Base-by-base conservation (phyloP, 2,329 filamentous ascomycete species). In the Exophiala phaeomuriformis region DNA sequence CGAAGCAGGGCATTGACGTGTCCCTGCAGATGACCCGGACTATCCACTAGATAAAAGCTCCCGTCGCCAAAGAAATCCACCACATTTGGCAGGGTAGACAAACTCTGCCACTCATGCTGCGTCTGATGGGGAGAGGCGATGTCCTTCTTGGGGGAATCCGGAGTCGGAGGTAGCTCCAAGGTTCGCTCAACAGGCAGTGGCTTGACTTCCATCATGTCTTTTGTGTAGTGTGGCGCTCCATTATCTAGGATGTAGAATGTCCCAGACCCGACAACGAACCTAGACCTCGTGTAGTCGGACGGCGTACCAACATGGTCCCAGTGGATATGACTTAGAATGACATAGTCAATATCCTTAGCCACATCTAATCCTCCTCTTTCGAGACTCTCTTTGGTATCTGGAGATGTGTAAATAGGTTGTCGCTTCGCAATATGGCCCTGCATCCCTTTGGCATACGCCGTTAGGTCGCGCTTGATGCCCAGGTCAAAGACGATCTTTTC, bases 401-500 rank as follows among this genome's bases (percentile, higher is more conserved):
- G 65, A n/a, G 59, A 47, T 3, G 58, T 56, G 9, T 53, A 49
- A 9, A 63, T 52, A 3, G 66, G 67, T n/a, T 62, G 53, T 30
- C 66, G 56, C 7, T 63, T 64, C 35, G 41, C 45, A 8, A 64
- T 47, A 49, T 68, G 67, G 5, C 66, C 64, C 56, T 74, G 72
- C 52, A 77, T 68, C 2, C 67, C 65, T 8, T 65, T 57, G 4
- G 72, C 66, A 60, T 80, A 81, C 40, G 67, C 66, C 3, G 64
- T 56, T 8, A 73, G 58, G 31, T 76, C 68, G 42, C 73, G 70
- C 49, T 77, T 74, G 19, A 79, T 65, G 5, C 78, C 77, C 5
- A 81, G 71, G 59, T 81, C 78, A 63, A 80, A 81, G 56, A 81
- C 65, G 5, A 79, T n/a, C n/a, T 66, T 63, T 52, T 61, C 10